Evolutionary conservation across 805 yeast genomes (phyloP).

Genomic region (Scheffersomyces stipitis): DNA sequence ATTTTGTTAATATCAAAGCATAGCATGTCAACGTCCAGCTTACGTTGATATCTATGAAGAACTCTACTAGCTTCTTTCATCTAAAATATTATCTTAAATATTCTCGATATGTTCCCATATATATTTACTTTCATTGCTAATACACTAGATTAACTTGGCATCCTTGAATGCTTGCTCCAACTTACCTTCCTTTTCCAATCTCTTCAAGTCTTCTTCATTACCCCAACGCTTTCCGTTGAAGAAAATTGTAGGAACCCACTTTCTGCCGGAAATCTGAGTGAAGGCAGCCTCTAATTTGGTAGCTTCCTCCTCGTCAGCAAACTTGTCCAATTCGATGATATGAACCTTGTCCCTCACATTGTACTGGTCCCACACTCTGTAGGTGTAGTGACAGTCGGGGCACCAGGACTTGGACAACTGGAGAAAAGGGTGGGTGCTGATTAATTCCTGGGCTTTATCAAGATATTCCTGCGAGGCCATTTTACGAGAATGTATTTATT

Average conservation of each 20-base stretch:
- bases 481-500: too few species aligned
- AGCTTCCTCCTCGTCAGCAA: constrained; percentile 50
- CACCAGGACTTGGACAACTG: constrained; percentile 76
- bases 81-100: too few species aligned
- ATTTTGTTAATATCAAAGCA: too few species aligned
- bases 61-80: too few species aligned
- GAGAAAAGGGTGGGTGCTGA: constrained; percentile 47
- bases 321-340: constrained; percentile 62
- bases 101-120: too few species aligned
- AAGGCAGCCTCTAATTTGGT: constrained; percentile 53
- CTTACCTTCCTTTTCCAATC: constrained; percentile 31
- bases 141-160: constrained; percentile 15
- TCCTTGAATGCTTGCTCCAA: constrained; percentile 35
- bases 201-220: constrained; percentile 49
- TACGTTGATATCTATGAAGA: too few species aligned
- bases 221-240: constrained; percentile 61
- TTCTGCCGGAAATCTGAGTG: constrained; percentile 55
- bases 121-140: too few species aligned
- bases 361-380: constrained; percentile 52
- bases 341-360: constrained; percentile 49
- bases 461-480: constrained; percentile 22
- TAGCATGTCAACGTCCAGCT: too few species aligned
- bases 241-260: constrained; percentile 71
- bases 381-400: constrained; percentile 71
- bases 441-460: constrained; percentile 45